Evolutionary conservation across 2,329 filamentous ascomycete genomes (phyloP), one percentile per base, ranked within the genome.

Genomic region (Coniochaeta ligniaria): DNA sequence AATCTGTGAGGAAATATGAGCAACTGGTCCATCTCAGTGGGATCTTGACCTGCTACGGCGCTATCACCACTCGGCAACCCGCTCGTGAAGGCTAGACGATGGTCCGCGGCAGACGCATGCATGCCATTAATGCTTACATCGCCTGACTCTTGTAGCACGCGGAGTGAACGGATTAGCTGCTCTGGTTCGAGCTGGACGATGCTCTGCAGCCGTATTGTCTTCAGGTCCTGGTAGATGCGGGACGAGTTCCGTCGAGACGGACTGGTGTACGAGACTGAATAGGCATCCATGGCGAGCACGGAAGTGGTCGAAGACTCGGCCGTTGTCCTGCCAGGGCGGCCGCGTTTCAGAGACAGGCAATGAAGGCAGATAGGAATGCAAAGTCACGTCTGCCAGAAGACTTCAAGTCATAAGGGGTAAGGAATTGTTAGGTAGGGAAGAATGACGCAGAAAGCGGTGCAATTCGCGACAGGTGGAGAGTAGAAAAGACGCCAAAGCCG

Each of bases 141-240:
- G 68, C 66, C 35, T 41, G 20, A 36, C 55, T 60, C 31, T 47
- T 59, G 41, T 36, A 60, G 59, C 38, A 45, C 54, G 45, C 60
- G 55, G 54, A 72, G 66, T 43, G 64, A 67, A 60, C 66, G 69
- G 16, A 68, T 62, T 35, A 72, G 63, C 36, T 70, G 69, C 43
- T 73, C 68, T 58, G 69, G 67, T 60, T 58, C 56, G 22, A 74
- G 66, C 43, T 72, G 70, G 56, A 71, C 64, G 33, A 75, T 65
- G 61, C 68, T 75, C 50, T 73, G 71, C 26, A 73, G 69, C 55
- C 74, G 76, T 58, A 74, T 75, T 26, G 74, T 72, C 64, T 73
- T 74, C 26, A 83, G 73, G 66, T 83, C 80, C 63, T 77, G 77
- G 66, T 81, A 81, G 58, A 83, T 78, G 59, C 73, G 77, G 52